Evolutionary conservation across 371 early-diverging fungal species (phyloP), one percentile per base, ranked within the genome.

Genomic region (Saksenaea oblongispora): DNA sequence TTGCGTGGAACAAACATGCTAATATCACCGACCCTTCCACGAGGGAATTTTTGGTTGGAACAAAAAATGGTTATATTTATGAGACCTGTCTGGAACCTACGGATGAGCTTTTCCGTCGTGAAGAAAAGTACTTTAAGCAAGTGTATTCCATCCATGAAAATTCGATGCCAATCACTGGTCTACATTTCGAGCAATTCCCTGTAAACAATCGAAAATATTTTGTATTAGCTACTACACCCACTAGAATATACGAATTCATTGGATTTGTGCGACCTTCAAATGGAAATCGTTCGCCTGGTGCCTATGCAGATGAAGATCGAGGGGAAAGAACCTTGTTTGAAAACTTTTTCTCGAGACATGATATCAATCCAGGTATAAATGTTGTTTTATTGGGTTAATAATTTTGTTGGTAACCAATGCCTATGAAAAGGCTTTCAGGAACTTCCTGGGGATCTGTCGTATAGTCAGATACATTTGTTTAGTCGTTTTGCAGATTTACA

Each of bases 21-120:
- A 61, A 62, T 26, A 69, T 71, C 17, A 58, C 63, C 1, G 76
- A 77, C 28, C 64, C 80, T 3, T 86, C 89, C 1, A 93, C 94
- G 0, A 86, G 87, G 42, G 82, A 87, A 28, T 86, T 95, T 34
- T 76, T 96, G 63, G 68, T 96, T 31, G 96, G 93, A 11, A 91
- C 93, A 8, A 70, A 82, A 47, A 86, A 89, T 34, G 96, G 96
- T 13, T 75, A 79, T 56, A 84, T 95, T 14, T 93, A 82, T 70
- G 96, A 96, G 67, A 86, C 92, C 4, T 92, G 90, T 61, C 72
- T 96, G 26, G 87, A 89, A 55, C 89, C 95, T 1, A 82, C 84
- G 1, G 92, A 91, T 39, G 93, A 91, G n/a, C 86, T 84, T 34
- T 91, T 92, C 73, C 87, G 87, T 71, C 83, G 83, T 61, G 90